phyloP scores from a whole-genome alignment of 1,284 basidiomycete species.

The Boletellus sp. region DNA sequence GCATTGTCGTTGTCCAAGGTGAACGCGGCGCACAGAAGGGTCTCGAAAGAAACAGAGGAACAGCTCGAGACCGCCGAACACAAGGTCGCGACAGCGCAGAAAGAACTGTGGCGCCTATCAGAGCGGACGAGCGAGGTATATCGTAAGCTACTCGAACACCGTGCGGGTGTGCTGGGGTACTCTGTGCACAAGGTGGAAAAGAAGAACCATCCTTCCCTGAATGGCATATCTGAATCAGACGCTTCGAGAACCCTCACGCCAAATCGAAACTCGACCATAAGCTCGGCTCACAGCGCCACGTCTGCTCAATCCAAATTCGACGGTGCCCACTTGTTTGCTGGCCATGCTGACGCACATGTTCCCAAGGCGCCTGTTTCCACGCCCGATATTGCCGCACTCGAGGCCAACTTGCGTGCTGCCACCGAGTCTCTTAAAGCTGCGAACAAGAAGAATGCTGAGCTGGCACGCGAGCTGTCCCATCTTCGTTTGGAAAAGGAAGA shows the following conservation, averaged over 20 bases:
- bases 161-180: constrained; percentile 71
- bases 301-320: constrained; percentile 61
- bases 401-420: constrained; percentile 57
- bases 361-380: constrained; percentile 34
- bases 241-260: constrained; percentile 54
- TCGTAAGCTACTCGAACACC: constrained; percentile 67
- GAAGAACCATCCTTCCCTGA: constrained; percentile 40
- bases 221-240: constrained; percentile 30
- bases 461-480: constrained; percentile 57
- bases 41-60: constrained; percentile 65
- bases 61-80: constrained; percentile 66
- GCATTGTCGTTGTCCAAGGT: constrained; percentile 67
- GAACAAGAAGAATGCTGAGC: constrained; percentile 56
- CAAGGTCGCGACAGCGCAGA: constrained; percentile 65
- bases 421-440: constrained; percentile 54
- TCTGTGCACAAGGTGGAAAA: constrained; percentile 68
- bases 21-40: constrained; percentile 55
- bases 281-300: constrained; percentile 47
- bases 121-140: constrained; percentile 60
- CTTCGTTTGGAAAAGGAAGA: constrained; percentile 62
- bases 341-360: constrained; percentile 62
- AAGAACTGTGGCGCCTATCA: constrained; percentile 63
- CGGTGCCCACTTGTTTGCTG: constrained; percentile 79
- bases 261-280: constrained; percentile 48
- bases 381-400: constrained; percentile 44